These are phyloP conservation scores for Cryomyces minteri DNA, from an alignment of 495 filamentous ascomycete species.

Conservation along the genomic window DNA sequence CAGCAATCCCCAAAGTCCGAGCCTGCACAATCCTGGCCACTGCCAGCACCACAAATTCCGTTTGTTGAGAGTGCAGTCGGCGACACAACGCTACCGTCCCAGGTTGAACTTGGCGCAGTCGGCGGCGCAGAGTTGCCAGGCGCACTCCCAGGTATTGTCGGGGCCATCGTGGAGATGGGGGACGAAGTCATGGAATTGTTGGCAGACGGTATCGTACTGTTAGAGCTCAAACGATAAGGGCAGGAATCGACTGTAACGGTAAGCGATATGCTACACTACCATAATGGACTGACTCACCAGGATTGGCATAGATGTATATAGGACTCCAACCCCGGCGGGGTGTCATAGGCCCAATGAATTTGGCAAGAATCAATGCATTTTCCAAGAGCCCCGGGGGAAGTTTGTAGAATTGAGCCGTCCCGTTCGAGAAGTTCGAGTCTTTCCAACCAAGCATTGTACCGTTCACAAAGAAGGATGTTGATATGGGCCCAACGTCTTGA, in stretches of 20 bases:
- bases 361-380: conserved; percentile 5
- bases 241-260: background rate
- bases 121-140: background rate
- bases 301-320: background rate
- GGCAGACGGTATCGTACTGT: background rate
- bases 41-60: background rate
- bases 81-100: too few relatives aligned
- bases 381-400: background rate
- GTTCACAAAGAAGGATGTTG: conserved; percentile 3
- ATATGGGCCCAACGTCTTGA: background rate
- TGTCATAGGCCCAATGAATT: conserved; percentile 3
- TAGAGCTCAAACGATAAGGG: background rate
- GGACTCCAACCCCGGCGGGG: conserved; percentile 1
- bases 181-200: background rate
- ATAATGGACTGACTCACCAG: background rate
- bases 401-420: conserved; percentile 7
- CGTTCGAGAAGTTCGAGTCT: conserved; percentile 7
- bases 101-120: background rate
- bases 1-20: background rate
- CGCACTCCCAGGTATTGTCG: background rate
- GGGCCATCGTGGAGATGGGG: background rate
- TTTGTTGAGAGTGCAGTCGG: background rate
- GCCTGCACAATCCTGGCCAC: background rate
- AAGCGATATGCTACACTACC: background rate
- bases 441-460: conserved; percentile 4